A percentile compares a stretch with the other conserved stretches of the same genome.
phyloP scores from a whole-genome alignment of 345 rosid genomes.

The Salix viminalis region DNA sequence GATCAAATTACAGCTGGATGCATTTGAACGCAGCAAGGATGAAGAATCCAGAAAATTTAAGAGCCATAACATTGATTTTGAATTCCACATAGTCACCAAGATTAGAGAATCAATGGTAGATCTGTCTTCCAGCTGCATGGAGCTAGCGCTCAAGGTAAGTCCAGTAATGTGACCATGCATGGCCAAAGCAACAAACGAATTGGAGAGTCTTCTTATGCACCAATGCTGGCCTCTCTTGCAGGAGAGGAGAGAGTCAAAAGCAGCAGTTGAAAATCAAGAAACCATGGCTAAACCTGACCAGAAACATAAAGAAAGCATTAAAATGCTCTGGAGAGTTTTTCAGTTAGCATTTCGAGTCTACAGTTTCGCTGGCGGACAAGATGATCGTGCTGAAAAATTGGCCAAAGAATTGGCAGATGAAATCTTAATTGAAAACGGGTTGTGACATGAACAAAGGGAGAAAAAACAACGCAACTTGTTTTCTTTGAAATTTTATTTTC shows the following conservation, averaged over 20 bases:
- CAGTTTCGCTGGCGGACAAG: conserved; percentile 19
- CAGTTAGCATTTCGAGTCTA: conserved; percentile 23
- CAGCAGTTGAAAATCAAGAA: background rate
- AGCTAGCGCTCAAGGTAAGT: conserved; percentile 16
- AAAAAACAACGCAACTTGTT: background rate
- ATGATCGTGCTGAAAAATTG: conserved; percentile 11
- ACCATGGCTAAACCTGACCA: background rate
- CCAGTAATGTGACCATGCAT: too few species aligned
- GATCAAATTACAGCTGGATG: conserved; percentile 17
- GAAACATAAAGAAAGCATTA: background rate
- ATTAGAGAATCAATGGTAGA: conserved; percentile 17
- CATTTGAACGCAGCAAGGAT: conserved; percentile 15
- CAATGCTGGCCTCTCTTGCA: background rate
- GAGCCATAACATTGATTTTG: conserved; percentile 12
- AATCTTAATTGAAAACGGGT: background rate
- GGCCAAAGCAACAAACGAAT: background rate
- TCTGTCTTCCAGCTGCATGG: conserved; percentile 23
- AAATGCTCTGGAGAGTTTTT: conserved; percentile 18
- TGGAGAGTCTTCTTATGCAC: background rate
- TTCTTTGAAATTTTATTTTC: background rate
- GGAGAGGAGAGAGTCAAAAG: conserved; percentile 10
- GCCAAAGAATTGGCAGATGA: conserved; percentile 14
- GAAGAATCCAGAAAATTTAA: conserved; percentile 11
- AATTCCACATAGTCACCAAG: conserved; percentile 7
- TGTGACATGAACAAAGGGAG: background rate